Evolutionary conservation across 805 yeast species (phyloP).

Genomic region (Candida mattraensis): DNA sequence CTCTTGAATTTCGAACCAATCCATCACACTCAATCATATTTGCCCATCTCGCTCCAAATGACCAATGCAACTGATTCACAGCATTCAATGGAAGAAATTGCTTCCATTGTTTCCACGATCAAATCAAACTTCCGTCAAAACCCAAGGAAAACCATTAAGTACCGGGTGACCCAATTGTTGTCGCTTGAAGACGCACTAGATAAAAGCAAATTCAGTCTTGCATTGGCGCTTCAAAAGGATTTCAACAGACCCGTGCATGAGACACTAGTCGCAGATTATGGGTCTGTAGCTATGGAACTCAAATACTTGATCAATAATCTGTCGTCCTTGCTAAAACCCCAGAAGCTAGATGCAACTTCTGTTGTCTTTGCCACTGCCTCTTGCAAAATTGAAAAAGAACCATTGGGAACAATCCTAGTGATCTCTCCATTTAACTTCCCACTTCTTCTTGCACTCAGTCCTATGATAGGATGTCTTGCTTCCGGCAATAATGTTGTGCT

Average conservation of each 20-base stretch:
- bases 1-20: too few species aligned
- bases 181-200: slow-evolving; percentile 62
- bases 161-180: slow-evolving; percentile 62
- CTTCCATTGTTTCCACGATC: slow-evolving; percentile 43
- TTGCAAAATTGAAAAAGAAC: slow-evolving; percentile 37
- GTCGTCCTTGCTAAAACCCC: slow-evolving; percentile 59
- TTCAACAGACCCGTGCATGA: slow-evolving; percentile 67
- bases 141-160: slow-evolving; percentile 51
- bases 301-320: slow-evolving; percentile 58
- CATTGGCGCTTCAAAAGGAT: slow-evolving; percentile 62
- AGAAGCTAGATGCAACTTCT: slow-evolving; percentile 39
- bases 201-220: slow-evolving; percentile 55
- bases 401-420: slow-evolving; percentile 68
- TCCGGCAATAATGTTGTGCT: slow-evolving; percentile 80
- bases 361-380: slow-evolving; percentile 27
- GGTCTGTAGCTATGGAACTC: slow-evolving; percentile 53
- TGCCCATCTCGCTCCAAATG: too few species aligned
- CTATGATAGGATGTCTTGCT: slow-evolving; percentile 78
- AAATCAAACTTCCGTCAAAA: slow-evolving; percentile 42
- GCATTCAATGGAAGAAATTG: slow-evolving; percentile 49
- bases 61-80: too few species aligned
- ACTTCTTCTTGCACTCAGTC: slow-evolving; percentile 55
- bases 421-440: slow-evolving; percentile 87
- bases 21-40: too few species aligned
- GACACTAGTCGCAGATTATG: slow-evolving; percentile 58